Percentiles rank a stretch among this genome's conserved stretches.
phyloP scores from a whole-genome alignment of 2,329 filamentous ascomycete genomes.

The Xylariaceae sp. region DNA sequence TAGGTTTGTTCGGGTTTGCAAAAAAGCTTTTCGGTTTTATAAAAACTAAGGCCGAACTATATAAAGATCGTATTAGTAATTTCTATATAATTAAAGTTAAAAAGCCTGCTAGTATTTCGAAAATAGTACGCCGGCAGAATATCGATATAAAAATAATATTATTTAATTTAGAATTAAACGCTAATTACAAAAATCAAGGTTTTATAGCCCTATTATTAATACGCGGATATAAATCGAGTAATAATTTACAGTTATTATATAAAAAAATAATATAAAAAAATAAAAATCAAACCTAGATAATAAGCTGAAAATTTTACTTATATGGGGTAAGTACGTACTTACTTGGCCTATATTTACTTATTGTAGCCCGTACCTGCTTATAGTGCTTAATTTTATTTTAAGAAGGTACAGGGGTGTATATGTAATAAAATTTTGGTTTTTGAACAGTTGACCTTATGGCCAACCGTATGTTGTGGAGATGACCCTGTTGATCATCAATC shows the following conservation, averaged over 20 bases:
- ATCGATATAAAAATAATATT: too few species aligned
- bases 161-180: background rate
- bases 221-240: background rate
- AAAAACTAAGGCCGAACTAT: background rate
- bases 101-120: too few species aligned
- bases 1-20: too few species aligned
- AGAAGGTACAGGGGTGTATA: background rate
- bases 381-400: too few species aligned
- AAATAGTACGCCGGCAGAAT: too few species aligned
- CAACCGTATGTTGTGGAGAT: background rate
- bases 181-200: background rate
- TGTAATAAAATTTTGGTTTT: too few species aligned
- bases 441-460: too few species aligned
- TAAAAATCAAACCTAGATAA: background rate
- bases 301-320: background rate
- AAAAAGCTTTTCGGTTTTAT: background rate
- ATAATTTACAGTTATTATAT: background rate
- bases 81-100: too few species aligned
- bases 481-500: background rate
- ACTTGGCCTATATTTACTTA: too few species aligned
- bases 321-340: too few species aligned
- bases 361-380: too few species aligned
- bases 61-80: too few species aligned
- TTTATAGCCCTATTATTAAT: background rate
- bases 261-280: background rate